Conservation (phyloP, 148 eudicot species). For the Amaranthus palmeri region DNA sequence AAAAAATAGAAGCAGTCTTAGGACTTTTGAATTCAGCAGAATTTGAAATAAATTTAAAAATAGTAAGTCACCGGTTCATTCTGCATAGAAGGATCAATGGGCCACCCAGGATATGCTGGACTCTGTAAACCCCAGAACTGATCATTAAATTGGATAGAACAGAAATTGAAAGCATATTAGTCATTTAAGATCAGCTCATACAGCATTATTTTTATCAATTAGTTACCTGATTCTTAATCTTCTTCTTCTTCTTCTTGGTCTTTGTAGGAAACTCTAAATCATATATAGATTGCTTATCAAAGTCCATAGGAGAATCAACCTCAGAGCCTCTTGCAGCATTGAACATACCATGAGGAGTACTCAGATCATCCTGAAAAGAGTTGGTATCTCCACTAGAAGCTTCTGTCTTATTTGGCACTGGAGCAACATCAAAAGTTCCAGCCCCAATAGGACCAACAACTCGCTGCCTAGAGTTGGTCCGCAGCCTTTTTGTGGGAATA, state of each 20-base stretch:
- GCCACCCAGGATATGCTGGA: constrained; percentile 58
- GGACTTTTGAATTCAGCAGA: neutral
- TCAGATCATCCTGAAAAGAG: constrained; percentile 86
- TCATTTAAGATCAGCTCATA: neutral
- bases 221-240: constrained; percentile 65
- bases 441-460: constrained; percentile 53
- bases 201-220: neutral
- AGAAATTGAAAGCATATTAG: neutral
- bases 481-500: constrained; percentile 76
- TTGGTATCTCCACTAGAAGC: constrained; percentile 89
- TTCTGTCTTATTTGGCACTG: constrained; percentile 53
- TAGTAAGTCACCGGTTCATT: constrained; percentile 55
- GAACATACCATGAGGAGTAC: constrained; percentile 47
- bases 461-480: constrained; percentile 88
- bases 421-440: constrained; percentile 49
- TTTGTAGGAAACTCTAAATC: constrained; percentile 51
- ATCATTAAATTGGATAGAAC: constrained; percentile 6
- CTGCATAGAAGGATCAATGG: constrained; percentile 49
- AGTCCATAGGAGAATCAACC: constrained; percentile 68
- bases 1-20: neutral
- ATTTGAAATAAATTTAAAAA: neutral
- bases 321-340: constrained; percentile 54
- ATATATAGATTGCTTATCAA: constrained; percentile 53
- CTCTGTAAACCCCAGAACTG: constrained; percentile 40
- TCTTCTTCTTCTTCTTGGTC: constrained; percentile 72